Evolutionary conservation across 345 rosid genomes (phyloP).

Genomic region (Draba incana): DNA sequence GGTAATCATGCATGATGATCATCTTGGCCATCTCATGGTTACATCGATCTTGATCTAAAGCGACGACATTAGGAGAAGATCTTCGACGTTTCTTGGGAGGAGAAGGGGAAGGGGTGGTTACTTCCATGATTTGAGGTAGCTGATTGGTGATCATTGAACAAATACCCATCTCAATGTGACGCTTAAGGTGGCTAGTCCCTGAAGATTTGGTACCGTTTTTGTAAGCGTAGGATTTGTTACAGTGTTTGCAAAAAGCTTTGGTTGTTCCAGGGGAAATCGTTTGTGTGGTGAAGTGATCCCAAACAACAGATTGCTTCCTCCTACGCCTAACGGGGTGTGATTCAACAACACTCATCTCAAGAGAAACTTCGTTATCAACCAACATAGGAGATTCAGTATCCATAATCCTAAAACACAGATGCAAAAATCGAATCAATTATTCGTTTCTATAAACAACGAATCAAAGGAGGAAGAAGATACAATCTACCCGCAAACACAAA

Average conservation of each 20-base stretch:
- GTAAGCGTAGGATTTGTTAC: slow-evolving; percentile 81
- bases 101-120: slow-evolving; percentile 37
- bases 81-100: slow-evolving; percentile 64
- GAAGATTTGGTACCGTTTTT: slow-evolving; percentile 71
- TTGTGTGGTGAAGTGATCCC: slow-evolving; percentile 88
- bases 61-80: slow-evolving; percentile 43
- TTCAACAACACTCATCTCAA: slow-evolving; percentile 31
- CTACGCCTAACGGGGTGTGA: slow-evolving; percentile 61
- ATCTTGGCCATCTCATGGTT: slow-evolving; percentile 76
- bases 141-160: slow-evolving; percentile 52
- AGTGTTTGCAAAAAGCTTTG: slow-evolving; percentile 81
- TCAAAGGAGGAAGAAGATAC: background rate
- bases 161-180: slow-evolving; percentile 81
- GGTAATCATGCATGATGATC: slow-evolving; percentile 84
- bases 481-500: background rate
- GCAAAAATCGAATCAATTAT: slow-evolving; percentile 8
- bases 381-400: slow-evolving; percentile 3
- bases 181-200: slow-evolving; percentile 96
- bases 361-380: slow-evolving; percentile 9
- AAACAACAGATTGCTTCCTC: slow-evolving; percentile 86
- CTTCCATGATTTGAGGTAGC: slow-evolving; percentile 37
- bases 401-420: slow-evolving; percentile 33
- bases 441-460: background rate
- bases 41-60: slow-evolving; percentile 62
- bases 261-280: slow-evolving; percentile 57